Evolutionary conservation across 2,329 filamentous ascomycete species (phyloP).

Genomic region (Claviceps lovelessii): DNA sequence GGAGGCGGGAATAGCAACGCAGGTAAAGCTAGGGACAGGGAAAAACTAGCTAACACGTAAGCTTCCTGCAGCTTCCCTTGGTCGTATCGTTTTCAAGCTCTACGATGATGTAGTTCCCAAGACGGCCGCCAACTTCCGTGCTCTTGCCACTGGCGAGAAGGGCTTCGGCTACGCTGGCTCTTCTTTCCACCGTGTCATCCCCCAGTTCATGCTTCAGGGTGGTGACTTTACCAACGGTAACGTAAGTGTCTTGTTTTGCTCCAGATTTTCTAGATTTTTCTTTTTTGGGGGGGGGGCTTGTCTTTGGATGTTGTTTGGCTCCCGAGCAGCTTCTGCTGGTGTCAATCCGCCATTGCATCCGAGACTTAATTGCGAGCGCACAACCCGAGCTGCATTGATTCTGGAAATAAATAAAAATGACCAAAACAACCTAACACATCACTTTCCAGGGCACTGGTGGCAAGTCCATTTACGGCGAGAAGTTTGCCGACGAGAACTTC

Average conservation of each 20-base stretch:
- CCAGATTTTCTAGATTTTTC: background rate
- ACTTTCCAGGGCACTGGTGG: conserved; percentile 9
- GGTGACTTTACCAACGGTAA: conserved; percentile 90
- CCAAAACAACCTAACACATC: too few relatives aligned
- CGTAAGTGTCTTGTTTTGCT: conserved; percentile 32
- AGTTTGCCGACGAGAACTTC: conserved; percentile 11
- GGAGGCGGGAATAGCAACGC: background rate
- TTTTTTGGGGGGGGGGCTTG: background rate
- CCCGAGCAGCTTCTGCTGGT: background rate
- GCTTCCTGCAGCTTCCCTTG: conserved; percentile 18
- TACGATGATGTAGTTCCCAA: conserved; percentile 76
- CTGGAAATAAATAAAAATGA: too few relatives aligned
- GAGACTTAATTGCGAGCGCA: too few relatives aligned
- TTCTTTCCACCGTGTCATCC: conserved; percentile 85
- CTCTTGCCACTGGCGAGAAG: conserved; percentile 67
- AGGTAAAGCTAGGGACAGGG: background rate
- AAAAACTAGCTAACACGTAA: background rate
- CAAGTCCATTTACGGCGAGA: conserved; percentile 11
- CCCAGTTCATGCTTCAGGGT: conserved; percentile 88
- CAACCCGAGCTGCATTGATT: too few relatives aligned
- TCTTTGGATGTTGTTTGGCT: background rate
- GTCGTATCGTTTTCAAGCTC: conserved; percentile 80
- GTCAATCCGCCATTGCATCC: too few relatives aligned
- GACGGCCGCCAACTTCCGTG: conserved; percentile 73
- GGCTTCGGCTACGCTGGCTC: conserved; percentile 73